Evolutionary conservation across 1,284 basidiomycete species (phyloP).

Genomic region (Mycosarcoma mackinlayi): DNA sequence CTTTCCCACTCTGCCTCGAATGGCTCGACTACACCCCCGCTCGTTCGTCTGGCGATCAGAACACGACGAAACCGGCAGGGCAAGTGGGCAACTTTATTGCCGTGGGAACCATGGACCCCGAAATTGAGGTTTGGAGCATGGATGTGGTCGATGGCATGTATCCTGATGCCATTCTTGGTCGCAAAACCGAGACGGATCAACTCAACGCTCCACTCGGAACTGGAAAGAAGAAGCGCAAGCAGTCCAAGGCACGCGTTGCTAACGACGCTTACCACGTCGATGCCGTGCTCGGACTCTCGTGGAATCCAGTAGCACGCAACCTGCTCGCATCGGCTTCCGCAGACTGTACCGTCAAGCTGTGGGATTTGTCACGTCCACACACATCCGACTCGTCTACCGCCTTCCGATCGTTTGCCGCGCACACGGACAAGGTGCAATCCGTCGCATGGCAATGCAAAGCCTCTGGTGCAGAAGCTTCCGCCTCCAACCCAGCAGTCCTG

Average conservation of each 20-base stretch:
- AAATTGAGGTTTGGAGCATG: conserved; percentile 98
- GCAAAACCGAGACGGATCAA: conserved; percentile 72
- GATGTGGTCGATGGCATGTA: conserved; percentile 95
- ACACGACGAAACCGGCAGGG: conserved; percentile 54
- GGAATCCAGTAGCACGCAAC: conserved; percentile 90
- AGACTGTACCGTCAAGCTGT: conserved; percentile 94
- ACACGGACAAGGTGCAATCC: conserved; percentile 96
- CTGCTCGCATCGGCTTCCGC: conserved; percentile 91
- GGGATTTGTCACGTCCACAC: conserved; percentile 82
- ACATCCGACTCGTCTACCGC: conserved; percentile 73
- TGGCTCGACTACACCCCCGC: conserved; percentile 94
- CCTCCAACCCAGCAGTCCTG: conserved; percentile 79
- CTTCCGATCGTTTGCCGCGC: conserved; percentile 82
- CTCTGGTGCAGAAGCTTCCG: conserved; percentile 61
- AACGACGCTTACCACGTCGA: conserved; percentile 86
- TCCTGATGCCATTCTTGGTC: conserved; percentile 89
- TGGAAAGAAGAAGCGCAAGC: conserved; percentile 78
- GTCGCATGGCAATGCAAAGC: conserved; percentile 85
- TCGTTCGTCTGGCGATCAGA: conserved; percentile 37
- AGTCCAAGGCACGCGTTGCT: conserved; percentile 78
- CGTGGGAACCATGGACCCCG: conserved; percentile 95
- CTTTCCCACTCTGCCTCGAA: conserved; percentile 97
- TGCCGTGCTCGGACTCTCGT: conserved; percentile 88
- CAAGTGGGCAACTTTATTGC: conserved; percentile 89
- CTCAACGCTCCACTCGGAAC: conserved; percentile 61